phyloP scores from a whole-genome alignment of 768 basidiomycete genomes.

The Rhodotorula kratochvilovae region DNA sequence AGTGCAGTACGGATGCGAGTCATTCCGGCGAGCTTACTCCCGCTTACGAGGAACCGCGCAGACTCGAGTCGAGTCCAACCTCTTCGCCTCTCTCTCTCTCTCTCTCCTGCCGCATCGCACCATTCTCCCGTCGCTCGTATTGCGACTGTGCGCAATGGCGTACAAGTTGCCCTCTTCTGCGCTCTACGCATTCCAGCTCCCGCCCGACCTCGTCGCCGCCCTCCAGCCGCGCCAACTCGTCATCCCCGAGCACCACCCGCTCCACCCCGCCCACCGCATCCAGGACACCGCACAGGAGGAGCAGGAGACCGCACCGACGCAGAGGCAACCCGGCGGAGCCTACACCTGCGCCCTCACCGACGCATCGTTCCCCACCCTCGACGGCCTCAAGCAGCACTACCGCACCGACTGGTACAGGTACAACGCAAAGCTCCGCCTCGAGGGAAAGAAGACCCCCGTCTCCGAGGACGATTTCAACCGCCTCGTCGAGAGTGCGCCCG shows the following conservation, averaged over 20 bases:
- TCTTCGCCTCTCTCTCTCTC: neutral
- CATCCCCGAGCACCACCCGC: slow-evolving; percentile 32
- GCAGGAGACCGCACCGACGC: slow-evolving; percentile 60
- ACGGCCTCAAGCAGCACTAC: slow-evolving; percentile 79
- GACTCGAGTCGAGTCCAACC: slow-evolving; percentile 43
- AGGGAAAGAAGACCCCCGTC: slow-evolving; percentile 58
- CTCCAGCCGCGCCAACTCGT: slow-evolving; percentile 29
- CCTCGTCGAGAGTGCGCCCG: slow-evolving; percentile 60
- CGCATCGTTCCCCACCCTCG: slow-evolving; percentile 64
- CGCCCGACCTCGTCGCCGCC: slow-evolving; percentile 9
- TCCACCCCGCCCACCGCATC: slow-evolving; percentile 25
- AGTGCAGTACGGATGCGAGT: neutral
- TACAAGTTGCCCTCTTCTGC: neutral
- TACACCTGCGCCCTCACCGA: slow-evolving; percentile 48
- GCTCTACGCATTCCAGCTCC: slow-evolving; percentile 38
- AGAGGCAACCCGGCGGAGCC: slow-evolving; percentile 3
- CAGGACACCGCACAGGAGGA: neutral
- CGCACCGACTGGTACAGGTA: slow-evolving; percentile 97
- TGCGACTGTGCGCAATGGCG: neutral
- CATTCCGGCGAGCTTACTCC: no score
- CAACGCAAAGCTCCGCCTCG: slow-evolving; percentile 70
- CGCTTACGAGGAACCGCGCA: neutral
- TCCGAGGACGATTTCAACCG: slow-evolving; percentile 67
- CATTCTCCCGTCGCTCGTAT: slow-evolving; percentile 44
- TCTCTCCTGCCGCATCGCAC: slow-evolving; percentile 50